Evolutionary conservation across 768 basidiomycete species (phyloP), one percentile per base, ranked within the genome.

Genomic region (Pleurotus eryngii): DNA sequence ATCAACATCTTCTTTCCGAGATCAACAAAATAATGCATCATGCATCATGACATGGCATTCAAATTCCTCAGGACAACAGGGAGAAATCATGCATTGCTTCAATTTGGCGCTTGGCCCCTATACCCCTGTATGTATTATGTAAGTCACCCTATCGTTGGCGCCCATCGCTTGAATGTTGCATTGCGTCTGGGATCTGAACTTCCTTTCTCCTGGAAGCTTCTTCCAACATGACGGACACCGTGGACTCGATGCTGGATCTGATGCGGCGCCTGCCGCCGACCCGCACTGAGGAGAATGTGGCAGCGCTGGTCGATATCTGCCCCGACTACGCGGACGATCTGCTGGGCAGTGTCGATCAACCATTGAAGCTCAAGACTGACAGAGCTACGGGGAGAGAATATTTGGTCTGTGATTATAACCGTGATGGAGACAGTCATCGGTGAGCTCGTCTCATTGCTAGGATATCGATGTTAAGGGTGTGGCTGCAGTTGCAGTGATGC

Each of bases 241-340:
- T 94, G 47, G 92, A 95, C 66, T 89, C 92, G 56, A 94, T 96
- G 86, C 86, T 98, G 40, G 96, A 98, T 75, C 83, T 98, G 48
- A 90, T 95, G 83, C 85, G 97, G 55, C 89, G 97, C 14, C 82
- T 98, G n/a, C 97, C 97, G 6, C 96, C 97, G 3, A 90, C 87
- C 6, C 77, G 85, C 17, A 89, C 95, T 46, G 88, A 94, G 67
- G 84, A 90, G 69, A 98, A 96, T 73, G 86, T 98, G 61, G 77
- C 84, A 47, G 79, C 86, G 24, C 86, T 98, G 26, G 85, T 91
- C 58, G 76, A 77, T 47, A 86, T 98, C 67, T 89, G 87, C 59
- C 96, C 96, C 27, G 95, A 98, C 67, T 88, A 91, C 67, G 90
- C 94, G 6, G 97, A 98, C 67, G 97, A 98, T 76, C 82, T 99